Evolutionary conservation across 2,329 filamentous ascomycete genomes (phyloP).

Genomic region (Aspergillus pseudotamarii): DNA sequence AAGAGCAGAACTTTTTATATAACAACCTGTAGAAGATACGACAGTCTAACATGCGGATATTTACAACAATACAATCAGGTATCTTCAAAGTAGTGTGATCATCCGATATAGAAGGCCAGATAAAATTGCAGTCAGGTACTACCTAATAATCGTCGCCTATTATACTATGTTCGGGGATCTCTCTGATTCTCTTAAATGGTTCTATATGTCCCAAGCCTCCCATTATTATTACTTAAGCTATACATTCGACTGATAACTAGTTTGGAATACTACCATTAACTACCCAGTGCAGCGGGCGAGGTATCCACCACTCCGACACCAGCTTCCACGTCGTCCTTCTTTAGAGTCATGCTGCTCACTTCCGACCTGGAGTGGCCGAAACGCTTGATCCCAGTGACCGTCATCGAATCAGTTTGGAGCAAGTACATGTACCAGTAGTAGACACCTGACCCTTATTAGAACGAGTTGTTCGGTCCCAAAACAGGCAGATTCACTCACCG

Average conservation of each 20-base stretch:
- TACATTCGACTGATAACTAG: not conserved
- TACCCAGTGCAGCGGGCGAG: not conserved
- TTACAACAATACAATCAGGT: no score
- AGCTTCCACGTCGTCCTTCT: constrained; percentile 16
- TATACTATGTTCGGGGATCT: not conserved
- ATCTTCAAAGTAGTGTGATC: no score
- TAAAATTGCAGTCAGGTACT: no score
- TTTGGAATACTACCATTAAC: not conserved
- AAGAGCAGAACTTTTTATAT: no score
- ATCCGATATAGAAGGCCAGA: no score
- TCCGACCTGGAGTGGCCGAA: constrained; percentile 8
- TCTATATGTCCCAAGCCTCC: not conserved
- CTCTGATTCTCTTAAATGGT: not conserved
- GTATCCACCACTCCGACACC: constrained; percentile 4
- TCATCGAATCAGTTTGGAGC: constrained; percentile 23
- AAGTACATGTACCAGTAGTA: constrained; percentile 55
- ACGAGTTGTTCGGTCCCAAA: not conserved
- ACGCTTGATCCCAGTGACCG: constrained; percentile 18
- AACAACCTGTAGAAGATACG: no score
- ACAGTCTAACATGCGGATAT: no score
- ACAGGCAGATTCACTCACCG: constrained; percentile 31
- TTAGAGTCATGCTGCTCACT: constrained; percentile 3
- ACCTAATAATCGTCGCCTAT: no score
- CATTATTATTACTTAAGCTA: not conserved
- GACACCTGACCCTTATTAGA: constrained; percentile 23